Evolutionary conservation across 2,329 filamentous ascomycete genomes (phyloP).

Genomic region (Paecilomyces dactylethromorphus): DNA sequence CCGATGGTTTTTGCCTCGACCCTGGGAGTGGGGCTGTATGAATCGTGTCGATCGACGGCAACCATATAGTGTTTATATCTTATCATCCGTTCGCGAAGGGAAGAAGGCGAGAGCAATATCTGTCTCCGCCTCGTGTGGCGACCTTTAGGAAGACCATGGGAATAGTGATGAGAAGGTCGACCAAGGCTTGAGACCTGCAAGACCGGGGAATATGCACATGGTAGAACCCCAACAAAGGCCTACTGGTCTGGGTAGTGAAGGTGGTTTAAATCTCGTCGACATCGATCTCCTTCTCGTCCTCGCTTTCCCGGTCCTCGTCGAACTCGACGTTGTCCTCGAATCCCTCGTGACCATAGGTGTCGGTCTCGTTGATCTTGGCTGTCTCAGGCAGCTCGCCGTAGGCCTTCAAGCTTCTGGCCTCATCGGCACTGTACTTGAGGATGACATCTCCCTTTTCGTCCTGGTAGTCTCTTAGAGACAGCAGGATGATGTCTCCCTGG

Average conservation of each 20-base stretch:
- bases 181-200: background rate
- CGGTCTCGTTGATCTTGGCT: constrained; percentile 99
- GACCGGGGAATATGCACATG: constrained; percentile 12
- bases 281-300: constrained; percentile 74
- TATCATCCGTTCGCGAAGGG: background rate
- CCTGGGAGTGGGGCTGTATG: background rate
- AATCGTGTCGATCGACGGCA: background rate
- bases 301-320: constrained; percentile 76
- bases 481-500: constrained; percentile 88
- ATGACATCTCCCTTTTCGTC: constrained; percentile 91
- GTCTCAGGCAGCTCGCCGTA: constrained; percentile 96
- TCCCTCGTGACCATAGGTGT: constrained; percentile 80
- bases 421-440: constrained; percentile 92
- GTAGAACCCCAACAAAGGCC: constrained; percentile 21
- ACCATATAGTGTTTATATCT: background rate
- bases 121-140: background rate
- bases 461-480: constrained; percentile 86
- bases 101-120: background rate
- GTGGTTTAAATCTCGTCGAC: constrained; percentile 82
- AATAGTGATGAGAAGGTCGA: background rate
- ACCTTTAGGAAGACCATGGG: constrained; percentile 1
- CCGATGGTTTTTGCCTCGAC: background rate
- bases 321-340: constrained; percentile 99
- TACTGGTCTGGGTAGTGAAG: constrained; percentile 22
- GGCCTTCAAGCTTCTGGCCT: constrained; percentile 89